Evolutionary conservation across 2,329 filamentous ascomycete genomes (phyloP), one percentile per base, ranked within the genome.

Genomic region (Trichoderma sp.): DNA sequence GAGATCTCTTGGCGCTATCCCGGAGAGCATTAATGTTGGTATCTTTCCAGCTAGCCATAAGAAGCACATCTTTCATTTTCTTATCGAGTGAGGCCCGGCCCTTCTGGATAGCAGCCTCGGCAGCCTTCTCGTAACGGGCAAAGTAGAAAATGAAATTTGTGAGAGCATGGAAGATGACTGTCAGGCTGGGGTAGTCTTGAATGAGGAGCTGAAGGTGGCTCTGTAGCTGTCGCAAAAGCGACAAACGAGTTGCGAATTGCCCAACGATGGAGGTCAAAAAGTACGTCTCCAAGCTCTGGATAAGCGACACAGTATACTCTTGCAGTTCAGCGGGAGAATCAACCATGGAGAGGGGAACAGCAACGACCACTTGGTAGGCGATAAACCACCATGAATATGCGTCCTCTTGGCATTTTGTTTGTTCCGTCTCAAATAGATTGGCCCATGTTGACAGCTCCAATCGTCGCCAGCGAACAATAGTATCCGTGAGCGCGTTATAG

Each of bases 41-140:
- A 76, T 99, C 96, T 80, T 97, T 98, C 97, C 97, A 99, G 81
- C 94, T 98, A 8, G 95, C 94, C 76, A 99, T 85, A 67, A 97
- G 89, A 18, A 99, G 88, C n/a, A 98, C 91, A 76, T 98, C 93
- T 79, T 92, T 95, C 87, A 98, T 93, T 71, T 94, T 90, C 81
- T 94, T 97, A 80, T 98, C 95, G n/a, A 98, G 86, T 0, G 87
- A 86, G 7, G 86, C 84, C 70, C 94, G 89, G n/a, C 91, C 92
- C 58, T 88, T 89, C 24, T 83, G 83, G 43, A 98, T 86, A 1
- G 86, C 83, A 73, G 93, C 91, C 14, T 86, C 82, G 8, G 95
- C 89, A 6, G 88, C 83, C 71, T 86, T 84, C 77, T 92, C 88
- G 76, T 93, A 97, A 36, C 93, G 89, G 39, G 85, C 82, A 80